Percentiles rank a stretch among this genome's conserved stretches.
phyloP scores from a whole-genome alignment of 768 basidiomycete genomes.

The Trametes meyenii region DNA sequence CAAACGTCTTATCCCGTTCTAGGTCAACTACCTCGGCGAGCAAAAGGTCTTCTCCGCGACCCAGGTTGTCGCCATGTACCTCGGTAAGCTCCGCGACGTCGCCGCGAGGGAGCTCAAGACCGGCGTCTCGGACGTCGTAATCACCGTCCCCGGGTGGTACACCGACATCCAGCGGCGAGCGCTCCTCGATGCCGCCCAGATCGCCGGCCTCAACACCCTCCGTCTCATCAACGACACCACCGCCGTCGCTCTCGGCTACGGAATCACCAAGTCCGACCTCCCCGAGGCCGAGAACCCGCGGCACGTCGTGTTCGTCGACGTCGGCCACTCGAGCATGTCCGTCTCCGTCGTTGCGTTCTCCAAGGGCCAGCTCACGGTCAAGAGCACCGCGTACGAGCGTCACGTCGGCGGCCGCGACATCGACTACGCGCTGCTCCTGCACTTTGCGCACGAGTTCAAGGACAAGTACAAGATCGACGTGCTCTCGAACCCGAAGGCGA shows the following conservation, averaged over 20 bases:
- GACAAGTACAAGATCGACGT: constrained; percentile 99
- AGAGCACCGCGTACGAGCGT: constrained; percentile 86
- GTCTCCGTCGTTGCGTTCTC: constrained; percentile 90
- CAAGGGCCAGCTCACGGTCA: constrained; percentile 89
- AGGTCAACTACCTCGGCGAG: constrained; percentile 93
- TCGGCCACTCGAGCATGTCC: constrained; percentile 91
- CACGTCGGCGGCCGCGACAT: constrained; percentile 97
- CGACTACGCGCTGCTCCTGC: constrained; percentile 85
- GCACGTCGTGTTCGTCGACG: constrained; percentile 92
- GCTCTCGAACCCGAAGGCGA: constrained; percentile 85
- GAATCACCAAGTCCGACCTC: constrained; percentile 97
- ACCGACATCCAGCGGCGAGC: constrained; percentile 93
- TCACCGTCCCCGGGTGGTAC: constrained; percentile 97
- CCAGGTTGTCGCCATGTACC: constrained; percentile 89
- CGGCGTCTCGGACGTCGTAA: constrained; percentile 87
- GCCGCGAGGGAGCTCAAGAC: constrained; percentile 84
- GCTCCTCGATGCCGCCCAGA: constrained; percentile 83
- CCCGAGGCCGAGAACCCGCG: constrained; percentile 81
- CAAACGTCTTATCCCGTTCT: constrained; percentile 16
- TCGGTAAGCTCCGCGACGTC: constrained; percentile 89
- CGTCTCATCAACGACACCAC: constrained; percentile 98
- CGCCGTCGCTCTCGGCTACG: constrained; percentile 94
- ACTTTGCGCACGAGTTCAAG: constrained; percentile 94
- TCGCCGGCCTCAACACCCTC: constrained; percentile 88
- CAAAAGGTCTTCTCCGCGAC: constrained; percentile 78